Conservation (phyloP, 768 basidiomycete genomes). For the Cystofilobasidium macerans region DNA sequence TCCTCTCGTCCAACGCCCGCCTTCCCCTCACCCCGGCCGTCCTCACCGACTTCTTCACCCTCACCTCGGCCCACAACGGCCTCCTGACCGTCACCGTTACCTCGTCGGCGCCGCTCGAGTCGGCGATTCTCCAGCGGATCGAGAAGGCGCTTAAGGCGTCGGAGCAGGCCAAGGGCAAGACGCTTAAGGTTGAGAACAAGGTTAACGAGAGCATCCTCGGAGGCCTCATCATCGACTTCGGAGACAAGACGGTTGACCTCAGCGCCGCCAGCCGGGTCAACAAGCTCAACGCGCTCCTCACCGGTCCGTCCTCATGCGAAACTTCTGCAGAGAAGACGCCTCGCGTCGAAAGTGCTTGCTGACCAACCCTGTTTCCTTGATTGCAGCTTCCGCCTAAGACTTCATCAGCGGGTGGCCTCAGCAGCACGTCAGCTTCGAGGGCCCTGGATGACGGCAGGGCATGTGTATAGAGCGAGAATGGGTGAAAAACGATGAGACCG, state of each 20-base stretch:
- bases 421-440: no score
- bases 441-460: no score
- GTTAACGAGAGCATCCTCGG: slow-evolving; percentile 86
- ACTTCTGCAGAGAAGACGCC: neutral
- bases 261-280: slow-evolving; percentile 87
- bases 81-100: slow-evolving; percentile 89
- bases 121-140: slow-evolving; percentile 61
- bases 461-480: no score
- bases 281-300: slow-evolving; percentile 79
- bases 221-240: slow-evolving; percentile 89
- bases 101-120: slow-evolving; percentile 68
- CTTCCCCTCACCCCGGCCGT: slow-evolving; percentile 72
- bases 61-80: slow-evolving; percentile 79
- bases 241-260: slow-evolving; percentile 95
- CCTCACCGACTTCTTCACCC: slow-evolving; percentile 80
- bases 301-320: slow-evolving; percentile 48
- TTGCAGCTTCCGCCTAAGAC: no score
- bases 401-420: no score
- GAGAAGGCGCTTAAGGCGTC: slow-evolving; percentile 79
- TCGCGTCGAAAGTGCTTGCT: no score
- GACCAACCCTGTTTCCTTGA: no score
- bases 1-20: slow-evolving; percentile 88
- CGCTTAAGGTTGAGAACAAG: slow-evolving; percentile 83
- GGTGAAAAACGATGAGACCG: no score
- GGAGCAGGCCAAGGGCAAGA: slow-evolving; percentile 77